Conservation (phyloP, 208 protist species). For the Trypanosoma grayi region DNA sequence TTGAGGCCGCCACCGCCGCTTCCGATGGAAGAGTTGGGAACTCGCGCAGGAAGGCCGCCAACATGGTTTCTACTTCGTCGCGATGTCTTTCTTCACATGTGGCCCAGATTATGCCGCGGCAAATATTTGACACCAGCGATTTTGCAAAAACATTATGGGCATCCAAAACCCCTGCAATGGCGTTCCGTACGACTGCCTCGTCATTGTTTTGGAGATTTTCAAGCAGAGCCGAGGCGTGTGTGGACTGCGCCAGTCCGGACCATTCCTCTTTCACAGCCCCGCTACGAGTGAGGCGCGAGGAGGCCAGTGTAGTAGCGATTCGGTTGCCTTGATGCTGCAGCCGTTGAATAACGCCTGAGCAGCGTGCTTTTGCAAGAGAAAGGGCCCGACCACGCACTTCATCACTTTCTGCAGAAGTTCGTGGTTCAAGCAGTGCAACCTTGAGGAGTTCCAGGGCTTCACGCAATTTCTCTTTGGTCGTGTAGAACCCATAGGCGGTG, state of each 20-base stretch:
- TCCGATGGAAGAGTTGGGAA: conserved; percentile 26
- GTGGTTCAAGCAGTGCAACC: conserved; percentile 67
- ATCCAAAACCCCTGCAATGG: conserved; percentile 36
- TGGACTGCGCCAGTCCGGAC: conserved; percentile 71
- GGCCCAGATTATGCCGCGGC: conserved; percentile 68
- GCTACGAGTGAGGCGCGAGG: conserved; percentile 55
- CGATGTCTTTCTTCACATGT: conserved; percentile 74
- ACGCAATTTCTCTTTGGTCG: conserved; percentile 73
- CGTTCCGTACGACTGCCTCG: conserved; percentile 19
- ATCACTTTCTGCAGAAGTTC: conserved; percentile 44
- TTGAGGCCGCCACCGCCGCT: conserved; percentile 5
- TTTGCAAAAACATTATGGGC: conserved; percentile 40
- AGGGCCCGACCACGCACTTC: conserved; percentile 71
- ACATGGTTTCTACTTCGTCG: conserved; percentile 45
- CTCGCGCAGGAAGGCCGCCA: conserved; percentile 36
- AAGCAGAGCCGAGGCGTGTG: conserved; percentile 55
- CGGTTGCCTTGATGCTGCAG: conserved; percentile 71
- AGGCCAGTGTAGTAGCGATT: conserved; percentile 63
- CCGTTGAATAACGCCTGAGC: conserved; percentile 60
- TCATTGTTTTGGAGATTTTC: conserved; percentile 62
- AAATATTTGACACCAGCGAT: conserved; percentile 45
- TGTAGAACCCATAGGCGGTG: conserved; percentile 81
- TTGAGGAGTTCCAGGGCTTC: conserved; percentile 75
- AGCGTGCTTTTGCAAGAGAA: conserved; percentile 68
- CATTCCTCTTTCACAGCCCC: conserved; percentile 68